Evolutionary conservation across 169 alveolate species (phyloP).

Genomic region (Plasmodium vivax): DNA sequence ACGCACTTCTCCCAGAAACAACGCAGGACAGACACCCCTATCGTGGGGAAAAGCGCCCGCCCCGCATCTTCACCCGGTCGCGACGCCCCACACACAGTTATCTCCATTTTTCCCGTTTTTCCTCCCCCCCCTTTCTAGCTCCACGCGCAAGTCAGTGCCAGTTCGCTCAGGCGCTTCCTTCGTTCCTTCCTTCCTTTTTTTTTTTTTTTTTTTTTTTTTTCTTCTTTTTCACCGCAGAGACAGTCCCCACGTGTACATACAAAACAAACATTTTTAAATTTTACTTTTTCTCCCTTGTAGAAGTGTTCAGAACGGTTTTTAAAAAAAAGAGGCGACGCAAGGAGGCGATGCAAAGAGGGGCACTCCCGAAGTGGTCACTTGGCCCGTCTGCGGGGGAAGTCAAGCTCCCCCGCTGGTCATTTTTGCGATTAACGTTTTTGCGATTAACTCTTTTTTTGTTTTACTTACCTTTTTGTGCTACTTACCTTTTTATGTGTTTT

Average conservation of each 20-base stretch:
- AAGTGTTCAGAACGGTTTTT: neutral
- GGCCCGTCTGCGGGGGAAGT: neutral
- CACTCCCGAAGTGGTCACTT: neutral
- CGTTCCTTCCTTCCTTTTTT: too few relatives aligned
- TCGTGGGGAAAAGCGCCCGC: neutral
- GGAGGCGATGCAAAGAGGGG: neutral
- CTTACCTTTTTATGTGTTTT: too few relatives aligned
- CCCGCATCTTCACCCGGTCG: neutral
- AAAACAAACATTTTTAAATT: neutral
- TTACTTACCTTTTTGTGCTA: neutral
- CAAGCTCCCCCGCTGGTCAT: neutral
- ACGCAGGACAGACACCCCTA: too few relatives aligned
- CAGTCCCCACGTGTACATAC: neutral
- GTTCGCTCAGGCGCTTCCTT: neutral
- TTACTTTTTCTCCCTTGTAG: constrained; percentile 10
- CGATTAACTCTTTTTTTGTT: neutral
- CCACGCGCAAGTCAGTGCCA: neutral
- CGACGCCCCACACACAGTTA: neutral
- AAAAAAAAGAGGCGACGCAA: too few relatives aligned
- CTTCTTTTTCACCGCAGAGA: neutral
- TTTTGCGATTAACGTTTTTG: too few relatives aligned
- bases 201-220: neutral
- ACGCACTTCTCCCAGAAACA: too few relatives aligned
- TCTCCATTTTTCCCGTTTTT: neutral
- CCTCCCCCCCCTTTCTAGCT: neutral